These are phyloP conservation scores for Phytophthora cryptogea DNA, from an alignment of 352 stramenopile genomes.

Conservation along the genomic window DNA sequence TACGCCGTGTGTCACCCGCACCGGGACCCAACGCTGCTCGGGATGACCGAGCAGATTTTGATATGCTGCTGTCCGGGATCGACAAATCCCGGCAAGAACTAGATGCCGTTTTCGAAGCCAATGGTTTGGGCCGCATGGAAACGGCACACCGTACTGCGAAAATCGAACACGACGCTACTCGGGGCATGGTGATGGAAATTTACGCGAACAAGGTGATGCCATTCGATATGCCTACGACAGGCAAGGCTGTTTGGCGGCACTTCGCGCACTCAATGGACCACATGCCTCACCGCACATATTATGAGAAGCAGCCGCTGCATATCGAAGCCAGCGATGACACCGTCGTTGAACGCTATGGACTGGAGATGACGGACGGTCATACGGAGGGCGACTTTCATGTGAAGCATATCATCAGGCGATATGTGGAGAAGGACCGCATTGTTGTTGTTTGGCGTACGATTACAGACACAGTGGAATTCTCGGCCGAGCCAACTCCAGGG, in stretches of 20 bases:
- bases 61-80: constrained; percentile 36
- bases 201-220: constrained; percentile 46
- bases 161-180: constrained; percentile 37
- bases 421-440: constrained; percentile 38
- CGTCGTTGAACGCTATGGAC: constrained; percentile 38
- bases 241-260: constrained; percentile 41
- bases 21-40: constrained; percentile 14
- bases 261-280: constrained; percentile 44
- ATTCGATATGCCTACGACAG: constrained; percentile 37
- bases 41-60: constrained; percentile 34
- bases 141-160: constrained; percentile 35
- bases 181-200: constrained; percentile 46
- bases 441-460: constrained; percentile 47
- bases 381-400: constrained; percentile 45
- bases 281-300: constrained; percentile 41
- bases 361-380: constrained; percentile 36
- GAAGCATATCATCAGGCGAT: constrained; percentile 40
- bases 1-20: constrained; percentile 29
- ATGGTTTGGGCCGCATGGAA: constrained; percentile 38
- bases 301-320: constrained; percentile 43
- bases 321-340: constrained; percentile 40
- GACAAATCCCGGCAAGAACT: constrained; percentile 38
- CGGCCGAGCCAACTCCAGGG: constrained; percentile 31
- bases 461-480: constrained; percentile 45
- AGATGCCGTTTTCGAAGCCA: constrained; percentile 41